Percentiles rank a stretch among this genome's conserved stretches.
phyloP scores from a whole-genome alignment of 2,329 filamentous ascomycete genomes.

The Gliomastix tumulicola region DNA sequence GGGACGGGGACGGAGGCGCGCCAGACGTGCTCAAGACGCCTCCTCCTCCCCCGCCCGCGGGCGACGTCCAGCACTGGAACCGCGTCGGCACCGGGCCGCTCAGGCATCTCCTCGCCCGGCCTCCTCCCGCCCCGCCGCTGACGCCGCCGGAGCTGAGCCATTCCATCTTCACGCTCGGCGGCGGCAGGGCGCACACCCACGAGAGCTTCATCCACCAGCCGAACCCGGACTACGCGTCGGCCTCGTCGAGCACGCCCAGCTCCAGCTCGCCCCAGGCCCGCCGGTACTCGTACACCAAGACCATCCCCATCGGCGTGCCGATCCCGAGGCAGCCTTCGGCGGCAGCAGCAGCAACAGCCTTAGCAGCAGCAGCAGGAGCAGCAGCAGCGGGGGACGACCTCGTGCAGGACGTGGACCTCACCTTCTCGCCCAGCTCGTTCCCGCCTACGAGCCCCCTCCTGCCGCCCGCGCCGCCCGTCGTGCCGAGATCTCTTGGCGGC shows the following conservation, averaged over 20 bases:
- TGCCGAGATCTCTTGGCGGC: constrained; percentile 2
- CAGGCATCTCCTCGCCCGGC: constrained; percentile 24
- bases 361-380: too few species aligned
- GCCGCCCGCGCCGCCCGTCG: constrained; percentile 35
- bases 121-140: constrained; percentile 39
- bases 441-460: constrained; percentile 39
- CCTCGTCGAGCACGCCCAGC: constrained; percentile 15
- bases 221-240: constrained; percentile 37
- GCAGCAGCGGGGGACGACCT: too few species aligned
- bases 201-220: constrained; percentile 38
- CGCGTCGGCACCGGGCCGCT: constrained; percentile 3
- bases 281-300: constrained; percentile 34
- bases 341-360: too few species aligned
- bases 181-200: constrained; percentile 7
- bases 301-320: constrained; percentile 26
- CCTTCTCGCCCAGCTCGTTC: constrained; percentile 40
- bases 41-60: not conserved
- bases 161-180: constrained; percentile 29
- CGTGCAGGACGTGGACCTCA: constrained; percentile 14
- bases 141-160: constrained; percentile 38
- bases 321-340: constrained; percentile 9
- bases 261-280: constrained; percentile 10
- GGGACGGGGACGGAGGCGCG: too few species aligned
- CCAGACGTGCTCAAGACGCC: not conserved
- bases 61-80: not conserved